Evolutionary conservation across 129 eudicot species (phyloP).

Genomic region (Flaveria robusta): DNA sequence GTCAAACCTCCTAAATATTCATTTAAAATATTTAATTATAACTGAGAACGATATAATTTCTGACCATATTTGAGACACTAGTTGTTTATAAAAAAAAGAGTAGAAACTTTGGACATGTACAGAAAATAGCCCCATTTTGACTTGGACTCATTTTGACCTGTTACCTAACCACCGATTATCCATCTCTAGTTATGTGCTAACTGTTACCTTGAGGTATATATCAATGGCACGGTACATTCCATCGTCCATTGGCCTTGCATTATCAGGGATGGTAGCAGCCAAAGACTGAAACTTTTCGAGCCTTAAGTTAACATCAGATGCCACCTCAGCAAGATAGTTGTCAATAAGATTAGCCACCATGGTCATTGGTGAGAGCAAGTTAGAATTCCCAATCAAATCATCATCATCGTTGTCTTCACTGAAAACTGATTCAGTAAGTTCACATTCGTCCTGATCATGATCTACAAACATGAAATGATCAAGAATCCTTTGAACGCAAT

Average conservation of each 20-base stretch:
- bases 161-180: neutral
- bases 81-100: neutral
- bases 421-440: conserved; percentile 38
- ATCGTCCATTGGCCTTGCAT: conserved; percentile 58
- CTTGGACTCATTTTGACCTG: neutral
- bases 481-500: conserved; percentile 70
- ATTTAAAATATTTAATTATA: too few relatives aligned
- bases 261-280: conserved; percentile 58
- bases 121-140: neutral
- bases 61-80: neutral
- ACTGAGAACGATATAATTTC: too few relatives aligned
- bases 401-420: conserved; percentile 50
- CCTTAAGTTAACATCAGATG: conserved; percentile 68
- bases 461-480: conserved; percentile 54
- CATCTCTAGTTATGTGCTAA: neutral
- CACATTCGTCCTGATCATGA: conserved; percentile 37
- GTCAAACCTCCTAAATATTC: neutral
- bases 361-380: conserved; percentile 48
- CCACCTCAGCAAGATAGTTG: conserved; percentile 69
- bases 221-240: conserved; percentile 73
- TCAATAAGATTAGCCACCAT: conserved; percentile 73
- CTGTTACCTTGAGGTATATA: conserved; percentile 65
- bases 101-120: neutral
- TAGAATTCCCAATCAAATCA: conserved; percentile 38
- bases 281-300: conserved; percentile 52